Percentiles rank a stretch among this genome's conserved stretches.
phyloP scores from a whole-genome alignment of 768 basidiomycete species.

The Jaapia argillacea region DNA sequence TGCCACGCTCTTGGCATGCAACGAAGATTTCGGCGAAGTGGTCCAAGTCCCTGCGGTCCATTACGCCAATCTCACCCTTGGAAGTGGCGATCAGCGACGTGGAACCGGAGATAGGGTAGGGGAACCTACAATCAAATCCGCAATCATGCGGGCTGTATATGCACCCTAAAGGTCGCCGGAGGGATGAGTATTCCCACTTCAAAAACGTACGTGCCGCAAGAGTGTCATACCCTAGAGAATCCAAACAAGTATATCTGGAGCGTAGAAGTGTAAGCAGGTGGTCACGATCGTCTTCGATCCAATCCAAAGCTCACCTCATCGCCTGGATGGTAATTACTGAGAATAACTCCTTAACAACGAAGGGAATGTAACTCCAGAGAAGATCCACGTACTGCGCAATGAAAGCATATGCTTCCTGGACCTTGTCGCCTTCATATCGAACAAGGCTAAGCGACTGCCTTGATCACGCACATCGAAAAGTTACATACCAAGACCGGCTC shows the following conservation, averaged over 20 bases:
- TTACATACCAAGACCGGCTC: slow-evolving; percentile 53
- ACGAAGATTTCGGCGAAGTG: slow-evolving; percentile 56
- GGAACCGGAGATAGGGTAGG: not conserved
- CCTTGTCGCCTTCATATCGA: slow-evolving; percentile 45
- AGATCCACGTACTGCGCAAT: slow-evolving; percentile 59
- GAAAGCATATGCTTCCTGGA: slow-evolving; percentile 74
- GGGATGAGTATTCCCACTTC: slow-evolving; percentile 4
- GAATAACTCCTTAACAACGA: not conserved
- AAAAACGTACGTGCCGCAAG: not conserved
- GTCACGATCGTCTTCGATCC: too few relatives aligned
- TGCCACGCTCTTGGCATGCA: slow-evolving; percentile 51
- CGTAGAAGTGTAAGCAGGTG: too few relatives aligned
- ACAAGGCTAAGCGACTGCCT: not conserved
- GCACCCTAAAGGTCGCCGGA: slow-evolving; percentile 50
- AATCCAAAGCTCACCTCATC: slow-evolving; percentile 44
- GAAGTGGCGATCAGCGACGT: not conserved
- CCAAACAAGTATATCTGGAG: slow-evolving; percentile 66
- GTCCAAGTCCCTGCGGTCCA: slow-evolving; percentile 65
- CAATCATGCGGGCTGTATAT: slow-evolving; percentile 69
- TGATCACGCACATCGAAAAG: too few relatives aligned
- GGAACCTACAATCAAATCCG: slow-evolving; percentile 55
- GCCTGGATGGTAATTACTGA: slow-evolving; percentile 59
- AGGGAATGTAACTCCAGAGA: not conserved
- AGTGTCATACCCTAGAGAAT: slow-evolving; percentile 54
- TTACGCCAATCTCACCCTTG: slow-evolving; percentile 62